Evolutionary conservation across 2,329 filamentous ascomycete genomes (phyloP), one percentile per base, ranked within the genome.

Genomic region (Zasmidium citrigriseum): DNA sequence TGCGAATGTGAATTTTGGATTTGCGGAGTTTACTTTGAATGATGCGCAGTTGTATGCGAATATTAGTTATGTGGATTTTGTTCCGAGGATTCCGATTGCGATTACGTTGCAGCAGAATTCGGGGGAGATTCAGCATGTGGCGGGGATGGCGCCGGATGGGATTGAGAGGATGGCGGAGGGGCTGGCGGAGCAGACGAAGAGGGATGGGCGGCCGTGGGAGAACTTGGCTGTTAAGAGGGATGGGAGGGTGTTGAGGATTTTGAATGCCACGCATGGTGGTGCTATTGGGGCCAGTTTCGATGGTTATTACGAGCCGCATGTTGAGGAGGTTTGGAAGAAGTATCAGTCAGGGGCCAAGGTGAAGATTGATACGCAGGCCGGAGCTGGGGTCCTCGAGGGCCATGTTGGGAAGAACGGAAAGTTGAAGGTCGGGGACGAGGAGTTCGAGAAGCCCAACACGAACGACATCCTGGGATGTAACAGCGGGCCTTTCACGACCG

Each of bases 381-480:
- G 74, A 0, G 76, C 78, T 2, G 87, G 87, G 4, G 76, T 80
- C 4, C 73, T 88, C 1, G 67, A 71, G 0, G 86, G 83, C 21
- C 71, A 71, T n/a, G 79, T 86, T 25, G 64, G 69, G 10, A 66
- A 73, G 23, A 62, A 64, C 9, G 70, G 72, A 25, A 67, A 67
- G 47, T 70, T 86, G 12, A 72, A 73, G 3, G 81, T 86, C 52
- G 75, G 76, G 1, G 69, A 74, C 9, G 74, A 76, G 29, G 74
- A 77, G 1, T 90, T 90, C 70, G 59, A 69, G 1, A 79, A 83
- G 59, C 88, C 88, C 0, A 81, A 75, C 3, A 85, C 84, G 0
- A 76, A 77, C 11, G 88, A 91, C 70, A 87, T 91, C 58, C 83
- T 90, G 62, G 83, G 82, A 25, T 90, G 87, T 74, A 88, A 84